Conservation (phyloP, 2,329 filamentous ascomycete species). For the Ophiosphaerella herpotricha region DNA sequence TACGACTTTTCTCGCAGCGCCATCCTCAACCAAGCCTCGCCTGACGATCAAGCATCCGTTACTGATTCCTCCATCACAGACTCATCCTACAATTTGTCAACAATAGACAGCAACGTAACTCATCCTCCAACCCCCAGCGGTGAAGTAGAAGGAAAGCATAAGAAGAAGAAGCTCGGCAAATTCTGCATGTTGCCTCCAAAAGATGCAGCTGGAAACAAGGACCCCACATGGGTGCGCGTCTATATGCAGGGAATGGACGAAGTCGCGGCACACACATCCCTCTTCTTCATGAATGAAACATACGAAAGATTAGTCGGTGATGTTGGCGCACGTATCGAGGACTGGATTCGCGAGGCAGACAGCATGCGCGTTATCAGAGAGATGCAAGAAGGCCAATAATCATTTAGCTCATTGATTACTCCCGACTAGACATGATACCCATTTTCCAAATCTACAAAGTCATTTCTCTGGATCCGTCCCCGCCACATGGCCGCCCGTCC, state of each 20-base stretch:
- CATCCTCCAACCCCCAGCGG: neutral
- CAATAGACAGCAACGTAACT: slow-evolving; percentile 18
- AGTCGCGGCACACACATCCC: slow-evolving; percentile 79
- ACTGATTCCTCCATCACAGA: slow-evolving; percentile 7
- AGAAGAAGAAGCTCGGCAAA: slow-evolving; percentile 65
- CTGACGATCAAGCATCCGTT: slow-evolving; percentile 27
- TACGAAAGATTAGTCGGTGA: slow-evolving; percentile 80
- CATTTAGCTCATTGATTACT: no score
- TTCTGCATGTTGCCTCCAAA: slow-evolving; percentile 76
- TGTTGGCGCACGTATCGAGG: slow-evolving; percentile 67
- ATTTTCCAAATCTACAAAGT: no score
- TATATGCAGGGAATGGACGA: slow-evolving; percentile 85
- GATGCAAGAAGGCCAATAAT: slow-evolving; percentile 17
- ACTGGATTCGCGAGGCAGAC: slow-evolving; percentile 70
- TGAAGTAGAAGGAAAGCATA: slow-evolving; percentile 24
- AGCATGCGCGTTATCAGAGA: slow-evolving; percentile 35
- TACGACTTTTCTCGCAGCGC: slow-evolving; percentile 39
- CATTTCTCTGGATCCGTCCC: slow-evolving; percentile 6
- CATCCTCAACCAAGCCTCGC: slow-evolving; percentile 32
- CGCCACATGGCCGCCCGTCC: slow-evolving; percentile 19
- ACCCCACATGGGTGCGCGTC: slow-evolving; percentile 76
- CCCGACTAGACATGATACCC: neutral
- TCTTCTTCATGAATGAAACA: slow-evolving; percentile 75
- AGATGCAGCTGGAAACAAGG: slow-evolving; percentile 60
- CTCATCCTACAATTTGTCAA: slow-evolving; percentile 25